These are phyloP conservation scores for Rutstroemia sp. DNA, from an alignment of 2,329 filamentous ascomycete species.

Conservation along the genomic window DNA sequence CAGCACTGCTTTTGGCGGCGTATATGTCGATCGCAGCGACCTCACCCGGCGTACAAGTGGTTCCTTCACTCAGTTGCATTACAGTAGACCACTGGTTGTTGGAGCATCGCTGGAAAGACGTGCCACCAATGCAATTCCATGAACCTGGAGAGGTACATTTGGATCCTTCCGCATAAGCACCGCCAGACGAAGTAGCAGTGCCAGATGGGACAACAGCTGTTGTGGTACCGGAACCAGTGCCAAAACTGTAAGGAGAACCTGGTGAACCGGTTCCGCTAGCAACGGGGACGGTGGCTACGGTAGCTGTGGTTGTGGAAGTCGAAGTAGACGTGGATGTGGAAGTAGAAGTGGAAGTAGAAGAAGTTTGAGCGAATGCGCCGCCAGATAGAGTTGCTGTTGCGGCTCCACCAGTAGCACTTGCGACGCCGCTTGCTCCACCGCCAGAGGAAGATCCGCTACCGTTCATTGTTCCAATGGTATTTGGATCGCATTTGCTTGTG, in stretches of 20 bases:
- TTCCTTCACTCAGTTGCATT: slow-evolving; percentile 36
- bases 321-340: too few species aligned
- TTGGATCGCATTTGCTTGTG: slow-evolving; percentile 13
- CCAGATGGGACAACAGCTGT: background rate
- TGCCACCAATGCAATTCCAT: slow-evolving; percentile 44
- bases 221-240: background rate
- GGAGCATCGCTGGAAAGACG: slow-evolving; percentile 44
- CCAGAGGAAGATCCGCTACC: background rate
- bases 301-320: background rate
- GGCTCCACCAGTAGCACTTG: background rate
- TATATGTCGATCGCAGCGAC: slow-evolving; percentile 33
- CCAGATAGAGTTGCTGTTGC: background rate
- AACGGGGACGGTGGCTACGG: background rate
- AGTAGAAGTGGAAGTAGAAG: background rate
- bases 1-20: background rate
- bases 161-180: slow-evolving; percentile 29
- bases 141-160: slow-evolving; percentile 39
- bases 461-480: slow-evolving; percentile 11
- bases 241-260: background rate
- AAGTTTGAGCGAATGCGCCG: background rate
- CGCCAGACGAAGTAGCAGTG: background rate
- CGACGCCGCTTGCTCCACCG: background rate
- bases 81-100: slow-evolving; percentile 39
- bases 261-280: background rate
- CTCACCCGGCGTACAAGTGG: slow-evolving; percentile 35